These are phyloP conservation scores for Xylariaceae sp. DNA, from an alignment of 2,329 filamentous ascomycete genomes.

Conservation along the genomic window DNA sequence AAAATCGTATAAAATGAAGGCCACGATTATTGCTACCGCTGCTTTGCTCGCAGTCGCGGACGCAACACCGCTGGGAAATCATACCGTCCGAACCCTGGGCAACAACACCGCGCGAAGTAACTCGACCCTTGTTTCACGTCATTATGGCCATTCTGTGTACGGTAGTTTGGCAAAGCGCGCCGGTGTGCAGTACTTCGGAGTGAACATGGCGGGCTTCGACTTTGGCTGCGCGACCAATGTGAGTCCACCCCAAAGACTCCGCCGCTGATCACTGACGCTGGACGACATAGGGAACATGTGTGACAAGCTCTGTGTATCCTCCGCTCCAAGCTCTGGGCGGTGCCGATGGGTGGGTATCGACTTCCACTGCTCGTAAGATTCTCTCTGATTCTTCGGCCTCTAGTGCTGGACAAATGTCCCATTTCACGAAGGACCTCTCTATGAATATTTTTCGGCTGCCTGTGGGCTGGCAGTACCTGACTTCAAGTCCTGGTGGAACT, in stretches of 20 bases:
- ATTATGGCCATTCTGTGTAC: too few species aligned
- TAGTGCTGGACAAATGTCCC: constrained; percentile 46
- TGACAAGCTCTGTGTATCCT: constrained; percentile 4
- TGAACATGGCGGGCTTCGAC: constrained; percentile 21
- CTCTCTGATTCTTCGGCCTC: background rate
- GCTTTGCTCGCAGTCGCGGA: constrained; percentile 1
- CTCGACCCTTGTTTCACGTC: too few species aligned
- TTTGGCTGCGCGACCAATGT: constrained; percentile 16
- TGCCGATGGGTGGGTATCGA: constrained; percentile 12
- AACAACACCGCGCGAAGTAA: background rate
- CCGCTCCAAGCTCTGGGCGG: constrained; percentile 11
- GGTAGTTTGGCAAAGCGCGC: background rate
- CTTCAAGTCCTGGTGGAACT: constrained; percentile 36
- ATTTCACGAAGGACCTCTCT: constrained; percentile 47
- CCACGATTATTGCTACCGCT: constrained; percentile 3
- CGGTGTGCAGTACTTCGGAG: constrained; percentile 19
- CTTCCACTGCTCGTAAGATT: background rate
- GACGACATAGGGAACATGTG: constrained; percentile 12
- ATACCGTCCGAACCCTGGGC: background rate
- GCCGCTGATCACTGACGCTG: background rate
- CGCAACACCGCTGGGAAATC: constrained; percentile 4
- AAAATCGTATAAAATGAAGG: constrained; percentile 13
- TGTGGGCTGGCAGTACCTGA: constrained; percentile 50
- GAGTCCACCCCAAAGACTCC: background rate
- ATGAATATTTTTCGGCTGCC: constrained; percentile 51